phyloP scores from a whole-genome alignment of 805 yeast genomes.

The Saturnispora galanensis region DNA sequence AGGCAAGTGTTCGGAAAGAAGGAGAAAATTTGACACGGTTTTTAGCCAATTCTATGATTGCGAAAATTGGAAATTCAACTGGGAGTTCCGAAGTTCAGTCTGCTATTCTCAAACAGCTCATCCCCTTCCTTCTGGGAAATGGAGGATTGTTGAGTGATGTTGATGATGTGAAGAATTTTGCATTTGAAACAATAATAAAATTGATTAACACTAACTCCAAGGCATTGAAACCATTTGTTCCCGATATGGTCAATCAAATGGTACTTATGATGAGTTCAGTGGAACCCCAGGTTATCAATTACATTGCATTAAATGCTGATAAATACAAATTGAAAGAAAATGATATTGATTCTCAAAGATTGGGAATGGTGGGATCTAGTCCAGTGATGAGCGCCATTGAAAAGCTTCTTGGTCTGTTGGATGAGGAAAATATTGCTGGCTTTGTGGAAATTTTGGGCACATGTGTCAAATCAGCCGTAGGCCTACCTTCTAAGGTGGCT shows the following conservation, averaged over 20 bases:
- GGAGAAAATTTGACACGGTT: conserved; percentile 61
- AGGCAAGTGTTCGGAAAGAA: conserved; percentile 81
- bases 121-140: conserved; percentile 73
- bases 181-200: conserved; percentile 64
- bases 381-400: conserved; percentile 88
- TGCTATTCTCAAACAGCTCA: conserved; percentile 41
- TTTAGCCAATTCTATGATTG: conserved; percentile 52
- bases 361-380: conserved; percentile 64
- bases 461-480: conserved; percentile 63
- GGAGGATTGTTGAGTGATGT: conserved; percentile 79
- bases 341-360: conserved; percentile 69
- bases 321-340: conserved; percentile 67
- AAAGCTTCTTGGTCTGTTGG: conserved; percentile 48
- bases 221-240: conserved; percentile 56
- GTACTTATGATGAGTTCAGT: conserved; percentile 68
- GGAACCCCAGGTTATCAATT: conserved; percentile 87
- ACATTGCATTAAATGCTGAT: conserved; percentile 77
- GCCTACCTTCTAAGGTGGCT: conserved; percentile 85
- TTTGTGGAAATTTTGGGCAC: conserved; percentile 40
- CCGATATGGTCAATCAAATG: conserved; percentile 59
- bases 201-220: conserved; percentile 56
- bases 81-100: conserved; percentile 29
- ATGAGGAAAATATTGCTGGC: conserved; percentile 38
- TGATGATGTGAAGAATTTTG: conserved; percentile 69
- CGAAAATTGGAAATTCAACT: conserved; percentile 42